Evolutionary conservation across 148 eudicot species (phyloP).

Genomic region (Rhododendron griersonianum): DNA sequence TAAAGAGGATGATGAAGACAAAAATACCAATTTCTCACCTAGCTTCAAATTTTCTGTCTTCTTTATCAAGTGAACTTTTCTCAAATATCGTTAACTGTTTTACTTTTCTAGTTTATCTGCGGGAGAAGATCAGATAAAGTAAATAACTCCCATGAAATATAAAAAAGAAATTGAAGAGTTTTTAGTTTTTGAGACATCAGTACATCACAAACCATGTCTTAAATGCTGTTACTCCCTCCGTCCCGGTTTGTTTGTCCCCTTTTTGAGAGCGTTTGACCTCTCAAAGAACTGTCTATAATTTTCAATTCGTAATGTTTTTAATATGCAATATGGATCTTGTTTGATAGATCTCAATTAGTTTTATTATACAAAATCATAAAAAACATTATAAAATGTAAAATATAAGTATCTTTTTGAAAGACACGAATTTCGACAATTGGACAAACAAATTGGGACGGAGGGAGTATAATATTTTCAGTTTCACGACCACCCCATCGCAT

Average conservation of each 20-base stretch:
- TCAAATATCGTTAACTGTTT: not conserved
- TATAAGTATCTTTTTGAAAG: too few species aligned
- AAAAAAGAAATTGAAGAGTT: not conserved
- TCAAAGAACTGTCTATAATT: too few species aligned
- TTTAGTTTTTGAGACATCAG: not conserved
- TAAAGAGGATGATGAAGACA: not conserved
- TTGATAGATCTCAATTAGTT: too few species aligned
- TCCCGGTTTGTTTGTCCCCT: too few species aligned
- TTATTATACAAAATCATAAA: too few species aligned
- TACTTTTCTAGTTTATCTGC: not conserved
- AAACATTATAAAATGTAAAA: too few species aligned
- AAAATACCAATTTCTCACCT: not conserved
- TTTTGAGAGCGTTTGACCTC: too few species aligned
- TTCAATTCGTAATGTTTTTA: too few species aligned
- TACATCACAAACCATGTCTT: not conserved
- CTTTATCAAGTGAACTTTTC: not conserved
- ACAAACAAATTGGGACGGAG: too few species aligned
- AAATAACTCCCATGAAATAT: not conserved
- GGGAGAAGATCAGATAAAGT: not conserved
- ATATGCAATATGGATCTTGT: too few species aligned
- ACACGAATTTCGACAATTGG: too few species aligned
- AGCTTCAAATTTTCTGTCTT: not conserved
- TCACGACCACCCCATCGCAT: not conserved
- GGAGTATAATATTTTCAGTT: not conserved
- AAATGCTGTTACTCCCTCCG: not conserved